Percentiles rank a stretch among this genome's conserved stretches.
phyloP scores from a whole-genome alignment of 768 basidiomycete species.

The Boletus pseudo-olivaceus region DNA sequence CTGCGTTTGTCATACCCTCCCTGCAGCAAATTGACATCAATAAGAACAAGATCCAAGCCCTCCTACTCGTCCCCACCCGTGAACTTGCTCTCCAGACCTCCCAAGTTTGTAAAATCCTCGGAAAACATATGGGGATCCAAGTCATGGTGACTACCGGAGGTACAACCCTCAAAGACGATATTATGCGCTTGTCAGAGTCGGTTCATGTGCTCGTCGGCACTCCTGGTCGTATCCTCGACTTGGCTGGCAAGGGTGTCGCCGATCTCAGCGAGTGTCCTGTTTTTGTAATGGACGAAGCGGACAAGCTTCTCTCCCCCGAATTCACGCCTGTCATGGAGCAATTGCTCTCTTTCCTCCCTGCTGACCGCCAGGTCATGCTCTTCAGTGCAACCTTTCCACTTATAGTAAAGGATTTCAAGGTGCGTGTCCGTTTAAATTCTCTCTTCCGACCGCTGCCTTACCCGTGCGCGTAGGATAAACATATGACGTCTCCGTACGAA shows the following conservation, averaged over 20 bases:
- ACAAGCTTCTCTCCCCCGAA: constrained; percentile 95
- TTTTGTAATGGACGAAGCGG: constrained; percentile 99
- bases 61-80: constrained; percentile 96
- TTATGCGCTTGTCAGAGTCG: constrained; percentile 80
- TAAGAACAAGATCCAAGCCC: constrained; percentile 88
- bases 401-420: constrained; percentile 99
- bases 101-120: constrained; percentile 97
- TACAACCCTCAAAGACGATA: constrained; percentile 97
- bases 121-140: constrained; percentile 92
- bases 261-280: constrained; percentile 93
- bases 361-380: constrained; percentile 93
- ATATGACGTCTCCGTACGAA: constrained; percentile 94
- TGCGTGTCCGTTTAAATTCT: constrained; percentile 23
- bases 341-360: constrained; percentile 78
- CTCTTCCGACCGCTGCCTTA: constrained; percentile 2
- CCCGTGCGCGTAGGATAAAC: constrained; percentile 66
- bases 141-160: constrained; percentile 99
- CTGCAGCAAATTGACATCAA: constrained; percentile 87
- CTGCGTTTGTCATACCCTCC: constrained; percentile 97
- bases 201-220: constrained; percentile 98
- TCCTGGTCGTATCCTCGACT: constrained; percentile 92
- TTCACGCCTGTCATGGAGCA: constrained; percentile 99
- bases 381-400: constrained; percentile 99
- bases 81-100: constrained; percentile 97
- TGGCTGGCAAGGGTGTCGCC: constrained; percentile 89